Conservation (phyloP, 2,329 filamentous ascomycete species). For the Trichoderma sp. region DNA sequence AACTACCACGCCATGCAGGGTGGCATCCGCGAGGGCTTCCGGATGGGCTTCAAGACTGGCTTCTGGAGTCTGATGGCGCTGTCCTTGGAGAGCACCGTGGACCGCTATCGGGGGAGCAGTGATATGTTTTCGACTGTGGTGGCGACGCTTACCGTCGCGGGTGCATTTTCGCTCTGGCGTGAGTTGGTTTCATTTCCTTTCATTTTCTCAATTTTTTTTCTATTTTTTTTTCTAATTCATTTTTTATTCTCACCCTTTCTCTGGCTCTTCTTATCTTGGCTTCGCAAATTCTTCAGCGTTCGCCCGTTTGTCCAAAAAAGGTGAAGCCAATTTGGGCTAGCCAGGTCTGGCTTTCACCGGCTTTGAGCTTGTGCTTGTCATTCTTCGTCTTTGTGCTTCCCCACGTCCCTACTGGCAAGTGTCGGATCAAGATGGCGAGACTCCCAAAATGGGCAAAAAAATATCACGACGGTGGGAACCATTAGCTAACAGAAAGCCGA, state of each 20-base stretch:
- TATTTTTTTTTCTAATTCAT: neutral
- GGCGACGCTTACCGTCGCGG: slow-evolving; percentile 79
- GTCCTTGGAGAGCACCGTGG: slow-evolving; percentile 75
- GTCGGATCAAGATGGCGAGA: slow-evolving; percentile 8
- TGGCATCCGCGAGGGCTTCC: slow-evolving; percentile 73
- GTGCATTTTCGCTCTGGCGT: slow-evolving; percentile 85
- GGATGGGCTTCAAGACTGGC: slow-evolving; percentile 67
- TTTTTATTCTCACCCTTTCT: neutral
- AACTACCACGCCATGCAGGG: slow-evolving; percentile 83
- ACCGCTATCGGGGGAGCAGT: slow-evolving; percentile 59
- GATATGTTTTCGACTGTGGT: slow-evolving; percentile 80
- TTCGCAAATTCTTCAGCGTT: neutral
- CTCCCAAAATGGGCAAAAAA: neutral
- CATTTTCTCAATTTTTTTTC: neutral
- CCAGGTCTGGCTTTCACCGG: slow-evolving; percentile 11
- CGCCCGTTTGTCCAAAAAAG: slow-evolving; percentile 6
- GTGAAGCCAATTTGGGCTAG: neutral
- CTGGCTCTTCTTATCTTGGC: neutral
- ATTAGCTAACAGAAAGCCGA: slow-evolving; percentile 24
- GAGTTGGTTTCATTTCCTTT: slow-evolving; percentile 33
- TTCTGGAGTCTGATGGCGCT: slow-evolving; percentile 74
- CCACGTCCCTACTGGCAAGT: slow-evolving; percentile 1
- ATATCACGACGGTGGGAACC: neutral
- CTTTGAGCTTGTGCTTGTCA: neutral
- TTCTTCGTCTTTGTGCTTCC: neutral